Evolutionary conservation across 768 basidiomycete genomes (phyloP), one percentile per base, ranked within the genome.

Genomic region (Suillus luteus): DNA sequence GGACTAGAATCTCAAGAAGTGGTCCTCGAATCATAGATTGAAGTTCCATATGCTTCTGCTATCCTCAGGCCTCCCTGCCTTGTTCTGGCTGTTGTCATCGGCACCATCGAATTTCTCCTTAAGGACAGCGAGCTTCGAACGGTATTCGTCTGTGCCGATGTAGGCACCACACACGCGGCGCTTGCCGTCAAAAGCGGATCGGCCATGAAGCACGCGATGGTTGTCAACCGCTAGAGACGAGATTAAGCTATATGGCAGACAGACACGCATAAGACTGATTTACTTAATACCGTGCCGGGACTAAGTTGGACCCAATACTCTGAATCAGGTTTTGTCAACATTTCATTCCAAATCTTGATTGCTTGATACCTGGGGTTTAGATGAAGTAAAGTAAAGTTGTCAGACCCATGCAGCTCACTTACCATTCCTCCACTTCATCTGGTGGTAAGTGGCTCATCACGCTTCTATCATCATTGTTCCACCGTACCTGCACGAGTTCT

Each of bases 91-190:
- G 7, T 49, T 52, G n/a, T 63, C 40, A 38, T 62, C 77, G 75
- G 24, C 79, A 72, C 24, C 38, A 3, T 77, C 76, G 65, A 87
- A 91, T 64, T 80, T 82, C 74, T 92, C 90, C 40, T 72, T 76
- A 8, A 93, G 78, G 14, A 91, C 88, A 2, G 84, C 81, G 12
- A 96, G 79, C 67, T 89, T 89, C 0, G 94, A 95, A 44, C 83
- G 82, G 73, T 89, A 98, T 72, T 99, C 97, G 73, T 99, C 96
- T 14, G 85, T 80, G 0, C 93, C 92, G 63, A 98, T 85, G 73
- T 99, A 99, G 0, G 96, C 97, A 2, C 96, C 96, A 71, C 96
- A 98, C 87, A 99, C 93, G 1, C 92, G 85, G 3, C 96, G 86
- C 74, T 86, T 86, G 12, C 96, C 96, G 14, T 85, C 83, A 72